phyloP scores from a whole-genome alignment of 768 basidiomycete genomes.

The Lentinula detonsa region DNA sequence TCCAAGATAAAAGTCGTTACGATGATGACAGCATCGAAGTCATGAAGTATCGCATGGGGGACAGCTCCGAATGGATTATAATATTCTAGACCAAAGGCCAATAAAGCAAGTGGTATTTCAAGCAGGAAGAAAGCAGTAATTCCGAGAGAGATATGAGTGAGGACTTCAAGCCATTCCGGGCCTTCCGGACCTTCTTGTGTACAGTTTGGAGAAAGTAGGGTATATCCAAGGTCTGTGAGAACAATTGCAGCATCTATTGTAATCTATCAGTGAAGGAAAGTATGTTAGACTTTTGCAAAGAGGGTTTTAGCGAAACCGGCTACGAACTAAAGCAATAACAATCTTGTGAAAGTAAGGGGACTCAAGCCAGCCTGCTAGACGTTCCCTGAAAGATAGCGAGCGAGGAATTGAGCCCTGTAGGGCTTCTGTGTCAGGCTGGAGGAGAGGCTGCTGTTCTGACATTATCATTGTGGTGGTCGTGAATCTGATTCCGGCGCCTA shows the following conservation, averaged over 20 bases:
- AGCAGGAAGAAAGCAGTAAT: conserved; percentile 71
- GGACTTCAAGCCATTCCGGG: conserved; percentile 58
- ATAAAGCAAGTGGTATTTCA: conserved; percentile 70
- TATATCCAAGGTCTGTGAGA: conserved; percentile 65
- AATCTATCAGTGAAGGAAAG: conserved; percentile 29
- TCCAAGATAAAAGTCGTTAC: conserved; percentile 72
- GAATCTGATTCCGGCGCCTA: neutral
- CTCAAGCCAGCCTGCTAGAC: conserved; percentile 45
- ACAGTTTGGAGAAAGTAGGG: conserved; percentile 51
- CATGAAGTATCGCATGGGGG: conserved; percentile 56
- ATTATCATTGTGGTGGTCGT: conserved; percentile 10
- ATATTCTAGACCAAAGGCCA: conserved; percentile 56
- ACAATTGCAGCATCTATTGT: conserved; percentile 63
- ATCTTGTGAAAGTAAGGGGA: conserved; percentile 45
- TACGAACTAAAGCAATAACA: conserved; percentile 52
- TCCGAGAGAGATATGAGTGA: conserved; percentile 54
- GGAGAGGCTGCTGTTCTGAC: conserved; percentile 45
- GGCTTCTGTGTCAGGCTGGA: conserved; percentile 19
- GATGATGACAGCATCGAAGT: conserved; percentile 70
- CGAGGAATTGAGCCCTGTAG: conserved; percentile 5
- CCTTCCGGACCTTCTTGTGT: conserved; percentile 30
- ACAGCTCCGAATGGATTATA: conserved; percentile 57
- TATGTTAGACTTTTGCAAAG: neutral
- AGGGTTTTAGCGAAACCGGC: conserved; percentile 8
- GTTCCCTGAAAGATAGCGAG: conserved; percentile 20